phyloP scores from a whole-genome alignment of 2,329 filamentous ascomycete genomes.

The Mollisia scopiformis region DNA sequence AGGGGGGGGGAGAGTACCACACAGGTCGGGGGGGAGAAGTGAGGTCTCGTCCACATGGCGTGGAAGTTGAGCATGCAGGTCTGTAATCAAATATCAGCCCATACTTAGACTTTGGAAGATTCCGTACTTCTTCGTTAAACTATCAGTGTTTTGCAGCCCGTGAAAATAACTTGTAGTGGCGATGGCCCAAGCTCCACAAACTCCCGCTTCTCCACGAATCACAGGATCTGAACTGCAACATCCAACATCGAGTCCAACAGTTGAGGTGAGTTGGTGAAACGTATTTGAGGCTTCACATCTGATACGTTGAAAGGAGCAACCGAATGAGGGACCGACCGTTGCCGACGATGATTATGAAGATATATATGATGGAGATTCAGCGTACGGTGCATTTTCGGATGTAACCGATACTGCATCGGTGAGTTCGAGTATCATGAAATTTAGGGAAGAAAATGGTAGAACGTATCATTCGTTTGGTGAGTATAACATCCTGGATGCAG shows the following conservation, averaged over 20 bases:
- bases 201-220: not conserved
- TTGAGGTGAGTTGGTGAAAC: no score
- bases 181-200: no score
- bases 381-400: conserved; percentile 18
- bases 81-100: not conserved
- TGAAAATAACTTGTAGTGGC: no score
- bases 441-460: conserved; percentile 30
- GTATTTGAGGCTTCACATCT: not conserved
- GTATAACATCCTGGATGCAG: not conserved
- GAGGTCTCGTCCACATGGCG: not conserved
- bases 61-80: no score
- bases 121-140: not conserved
- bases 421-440: conserved; percentile 27
- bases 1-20: no score
- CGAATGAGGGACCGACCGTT: not conserved
- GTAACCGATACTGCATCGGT: conserved; percentile 26
- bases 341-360: conserved; percentile 11
- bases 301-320: not conserved
- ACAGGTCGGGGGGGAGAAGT: not conserved
- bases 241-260: not conserved
- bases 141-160: no score
- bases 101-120: not conserved
- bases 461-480: conserved; percentile 28
- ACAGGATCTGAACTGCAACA: not conserved
- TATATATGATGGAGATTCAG: conserved; percentile 19